phyloP scores from a whole-genome alignment of 1,284 basidiomycete genomes.

The Irpex sp. region DNA sequence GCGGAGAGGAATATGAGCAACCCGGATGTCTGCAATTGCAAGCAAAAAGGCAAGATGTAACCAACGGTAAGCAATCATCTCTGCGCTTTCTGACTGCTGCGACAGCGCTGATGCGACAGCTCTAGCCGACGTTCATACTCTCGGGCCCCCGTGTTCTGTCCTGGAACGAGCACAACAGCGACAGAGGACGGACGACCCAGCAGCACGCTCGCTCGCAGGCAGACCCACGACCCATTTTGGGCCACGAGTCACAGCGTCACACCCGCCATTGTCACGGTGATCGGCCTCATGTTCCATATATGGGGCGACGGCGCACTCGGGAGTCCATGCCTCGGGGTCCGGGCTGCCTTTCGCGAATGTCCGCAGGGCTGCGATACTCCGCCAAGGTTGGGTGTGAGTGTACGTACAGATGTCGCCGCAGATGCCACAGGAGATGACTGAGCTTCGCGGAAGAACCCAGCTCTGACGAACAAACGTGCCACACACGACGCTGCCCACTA shows the following conservation, averaged over 20 bases:
- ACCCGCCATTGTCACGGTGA: background rate
- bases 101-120: background rate
- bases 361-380: background rate
- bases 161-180: background rate
- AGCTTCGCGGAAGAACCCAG: background rate
- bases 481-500: background rate
- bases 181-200: background rate
- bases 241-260: background rate
- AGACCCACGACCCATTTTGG: too few species aligned
- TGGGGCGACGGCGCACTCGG: too few species aligned
- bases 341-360: too few species aligned
- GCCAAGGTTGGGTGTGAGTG: background rate
- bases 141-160: background rate
- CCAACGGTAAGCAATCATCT: conserved; percentile 1
- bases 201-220: background rate
- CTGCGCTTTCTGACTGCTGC: background rate
- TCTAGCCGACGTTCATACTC: background rate
- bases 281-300: background rate
- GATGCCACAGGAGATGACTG: background rate
- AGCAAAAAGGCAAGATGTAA: background rate
- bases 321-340: background rate
- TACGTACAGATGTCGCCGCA: background rate
- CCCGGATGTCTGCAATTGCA: background rate
- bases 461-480: background rate
- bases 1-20: background rate